Evolutionary conservation across 768 basidiomycete species (phyloP).

Genomic region (Xerocomus potaroensis): DNA sequence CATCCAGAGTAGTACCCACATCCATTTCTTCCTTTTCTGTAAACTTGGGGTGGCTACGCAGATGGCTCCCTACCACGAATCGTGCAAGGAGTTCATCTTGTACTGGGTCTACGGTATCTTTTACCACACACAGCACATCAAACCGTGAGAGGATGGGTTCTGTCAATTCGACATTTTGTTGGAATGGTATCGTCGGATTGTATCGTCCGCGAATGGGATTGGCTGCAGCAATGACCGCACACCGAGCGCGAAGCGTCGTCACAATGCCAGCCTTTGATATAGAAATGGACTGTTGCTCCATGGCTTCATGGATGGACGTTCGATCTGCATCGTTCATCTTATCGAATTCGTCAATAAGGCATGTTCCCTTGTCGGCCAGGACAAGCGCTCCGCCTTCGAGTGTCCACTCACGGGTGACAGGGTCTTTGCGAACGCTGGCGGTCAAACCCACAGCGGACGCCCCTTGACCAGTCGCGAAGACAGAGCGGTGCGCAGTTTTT

Average conservation of each 20-base stretch:
- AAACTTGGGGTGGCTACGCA: slow-evolving; percentile 93
- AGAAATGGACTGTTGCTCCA: slow-evolving; percentile 99
- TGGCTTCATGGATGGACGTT: slow-evolving; percentile 98
- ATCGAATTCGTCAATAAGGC: slow-evolving; percentile 98
- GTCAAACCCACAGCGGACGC: slow-evolving; percentile 98
- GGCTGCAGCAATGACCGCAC: slow-evolving; percentile 96
- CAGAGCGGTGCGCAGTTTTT: slow-evolving; percentile 96
- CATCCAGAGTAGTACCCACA: slow-evolving; percentile 84
- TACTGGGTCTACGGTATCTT: slow-evolving; percentile 95
- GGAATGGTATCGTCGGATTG: slow-evolving; percentile 97
- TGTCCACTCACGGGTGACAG: slow-evolving; percentile 97
- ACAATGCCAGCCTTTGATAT: slow-evolving; percentile 99
- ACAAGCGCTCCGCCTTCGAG: slow-evolving; percentile 97
- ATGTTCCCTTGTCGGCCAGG: slow-evolving; percentile 97
- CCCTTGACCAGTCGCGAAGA: slow-evolving; percentile 98
- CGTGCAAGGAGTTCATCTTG: slow-evolving; percentile 94
- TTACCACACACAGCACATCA: slow-evolving; percentile 97
- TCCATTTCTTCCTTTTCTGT: slow-evolving; percentile 89
- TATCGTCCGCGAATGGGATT: slow-evolving; percentile 97
- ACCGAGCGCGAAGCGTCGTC: slow-evolving; percentile 95
- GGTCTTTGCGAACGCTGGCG: slow-evolving; percentile 98
- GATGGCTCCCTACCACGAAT: slow-evolving; percentile 97
- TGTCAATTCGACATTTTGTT: slow-evolving; percentile 97
- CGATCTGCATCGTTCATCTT: slow-evolving; percentile 99
- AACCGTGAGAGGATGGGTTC: slow-evolving; percentile 98